Evolutionary conservation across 768 basidiomycete genomes (phyloP), one percentile per base, ranked within the genome.

Genomic region (Tephrocybe rancida): DNA sequence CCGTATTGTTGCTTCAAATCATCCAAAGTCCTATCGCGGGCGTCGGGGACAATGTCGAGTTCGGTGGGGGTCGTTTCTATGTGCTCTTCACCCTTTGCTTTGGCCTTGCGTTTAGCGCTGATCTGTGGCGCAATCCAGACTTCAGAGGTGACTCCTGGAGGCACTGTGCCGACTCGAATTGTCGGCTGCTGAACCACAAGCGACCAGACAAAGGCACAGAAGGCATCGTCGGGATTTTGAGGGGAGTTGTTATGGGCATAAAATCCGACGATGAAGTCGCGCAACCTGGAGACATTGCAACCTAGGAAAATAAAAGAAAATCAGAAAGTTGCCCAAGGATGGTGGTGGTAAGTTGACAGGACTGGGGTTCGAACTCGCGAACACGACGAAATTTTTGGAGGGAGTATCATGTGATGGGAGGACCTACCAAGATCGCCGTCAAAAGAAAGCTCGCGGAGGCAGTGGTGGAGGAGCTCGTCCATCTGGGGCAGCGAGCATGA

Each of bases 351-450:
- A 58, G 39, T 56, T 62, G 72, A 60, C 57, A 55, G 32, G 21
- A 50, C 50, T 52, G 71, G 75, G 77, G 61, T 73, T 80, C 77
- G 78, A 82, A 79, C 80, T 63, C 73, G 46, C 50, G 52, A 57
- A 58, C 46, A 41, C 44, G 47, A 48, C 44, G 48, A 57, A 58
- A 56, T 52, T 51, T 51, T 44, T 25, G 29, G 29, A 52, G 41
- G 39, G 27, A 34, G 25, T 47, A 68, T 70, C 70, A 70, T 66
- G 68, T 72, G 69, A 68, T 67, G 54, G 52, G 25, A 53, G 49
- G 51, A 81, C 88, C 75, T 69, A 95, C 93, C 93, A 38, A 92
- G 76, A 67, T 95, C 91, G 5, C 93, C 93, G 63, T 95, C 92
- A 69, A 94, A 95, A 5, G 94, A 84, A 26, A 96, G 77, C 68